phyloP scores from a whole-genome alignment of 2,329 filamentous ascomycete species.

The Alternaria metachromatica region DNA sequence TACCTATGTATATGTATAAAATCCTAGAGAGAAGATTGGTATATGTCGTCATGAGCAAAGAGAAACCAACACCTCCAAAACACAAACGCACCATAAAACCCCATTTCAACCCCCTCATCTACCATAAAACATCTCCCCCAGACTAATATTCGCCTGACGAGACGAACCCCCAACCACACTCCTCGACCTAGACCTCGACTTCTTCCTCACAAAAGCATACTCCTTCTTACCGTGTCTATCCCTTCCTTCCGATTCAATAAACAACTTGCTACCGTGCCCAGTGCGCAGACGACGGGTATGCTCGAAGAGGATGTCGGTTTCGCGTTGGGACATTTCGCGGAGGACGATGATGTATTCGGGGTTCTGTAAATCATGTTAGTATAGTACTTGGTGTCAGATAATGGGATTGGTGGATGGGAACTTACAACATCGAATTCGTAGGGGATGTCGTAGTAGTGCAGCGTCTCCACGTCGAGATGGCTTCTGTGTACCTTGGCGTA shows the following conservation, averaged over 20 bases:
- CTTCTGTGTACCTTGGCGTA: constrained; percentile 57
- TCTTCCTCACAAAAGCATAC: constrained; percentile 54
- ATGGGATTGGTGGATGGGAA: constrained; percentile 6
- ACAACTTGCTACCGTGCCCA: constrained; percentile 38
- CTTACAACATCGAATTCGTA: constrained; percentile 58
- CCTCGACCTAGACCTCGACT: constrained; percentile 38
- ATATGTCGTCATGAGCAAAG: neutral
- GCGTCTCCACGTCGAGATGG: constrained; percentile 55
- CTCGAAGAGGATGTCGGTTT: constrained; percentile 59
- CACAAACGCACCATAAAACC: neutral
- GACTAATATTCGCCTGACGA: constrained; percentile 35
- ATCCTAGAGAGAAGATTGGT: constrained; percentile 4
- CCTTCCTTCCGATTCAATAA: constrained; percentile 52
- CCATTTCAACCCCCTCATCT: no score
- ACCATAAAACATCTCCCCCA: constrained; percentile 40
- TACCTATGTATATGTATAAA: neutral
- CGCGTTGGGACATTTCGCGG: constrained; percentile 56
- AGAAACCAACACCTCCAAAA: neutral
- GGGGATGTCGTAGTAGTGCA: constrained; percentile 57
- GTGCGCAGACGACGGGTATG: constrained; percentile 56
- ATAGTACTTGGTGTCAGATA: neutral
- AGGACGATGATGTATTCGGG: constrained; percentile 58
- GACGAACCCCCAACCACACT: constrained; percentile 39
- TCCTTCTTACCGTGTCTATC: constrained; percentile 49
- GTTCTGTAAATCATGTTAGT: constrained; percentile 36